Evolutionary conservation across 495 filamentous ascomycete genomes (phyloP), one percentile per base, ranked within the genome.

Genomic region (Xylaria flabelliformis): DNA sequence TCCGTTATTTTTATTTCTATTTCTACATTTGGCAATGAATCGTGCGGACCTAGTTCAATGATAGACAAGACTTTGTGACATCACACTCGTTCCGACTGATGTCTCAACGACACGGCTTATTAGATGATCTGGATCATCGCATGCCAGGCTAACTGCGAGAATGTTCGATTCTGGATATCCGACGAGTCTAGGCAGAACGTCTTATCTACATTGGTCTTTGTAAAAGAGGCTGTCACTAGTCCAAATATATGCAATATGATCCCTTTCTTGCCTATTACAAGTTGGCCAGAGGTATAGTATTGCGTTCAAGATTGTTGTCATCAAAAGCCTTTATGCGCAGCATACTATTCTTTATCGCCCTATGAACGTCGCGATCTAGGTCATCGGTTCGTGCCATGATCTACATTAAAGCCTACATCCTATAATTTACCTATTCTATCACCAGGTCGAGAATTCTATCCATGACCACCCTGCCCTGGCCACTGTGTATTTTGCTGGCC

Each of bases 401-500:
- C 19, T 24, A 53, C 15, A 19, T 46, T 29, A 17, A 63, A 53
- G 58, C 13, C 44, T 32, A 41, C 53, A 63, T 41, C 44, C 29
- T 19, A n/a, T 41, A 13, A 2, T 41, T 4, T 21, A 19, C 24
- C 42, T 21, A 24, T 24, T 15, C 15, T 29, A 5, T 36, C 24
- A 59, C 36, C 1, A 61, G 13, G 5, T 36, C 21, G 15, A 8
- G 41, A 39, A n/a, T 32, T 24, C 10, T 67, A 67, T n/a, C 65
- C 50, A 32, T 67, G 71, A 62, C 72, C 67, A 29, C 73, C 72
- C 69, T 76, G 75, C 8, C 75, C 74, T 26, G 74, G 63, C 77
- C 75, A 77, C 12, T 74, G 72, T 12, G 67, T 69, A 21, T 75
- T 76, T 69, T 84, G 83, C 63, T 83, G 82, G 24, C 80, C 75